Evolutionary conservation across 1,284 basidiomycete species (phyloP).

Genomic region (Puccinia sorghi): DNA sequence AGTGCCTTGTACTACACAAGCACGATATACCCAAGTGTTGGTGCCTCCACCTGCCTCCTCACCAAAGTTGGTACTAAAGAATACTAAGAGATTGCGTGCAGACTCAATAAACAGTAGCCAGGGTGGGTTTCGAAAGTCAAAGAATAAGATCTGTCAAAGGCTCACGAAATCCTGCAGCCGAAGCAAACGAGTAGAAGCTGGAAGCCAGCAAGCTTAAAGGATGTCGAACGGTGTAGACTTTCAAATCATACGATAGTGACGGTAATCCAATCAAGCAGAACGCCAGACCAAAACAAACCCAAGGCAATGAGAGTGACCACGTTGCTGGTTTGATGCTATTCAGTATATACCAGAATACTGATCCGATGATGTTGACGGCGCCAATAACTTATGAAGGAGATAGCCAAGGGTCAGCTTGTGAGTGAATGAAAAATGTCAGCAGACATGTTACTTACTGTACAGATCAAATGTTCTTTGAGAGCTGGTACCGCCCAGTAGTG

Average conservation of each 20-base stretch:
- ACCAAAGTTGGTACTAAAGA: conserved; percentile 92
- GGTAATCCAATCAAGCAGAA: conserved; percentile 88
- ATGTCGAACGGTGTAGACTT: conserved; percentile 61
- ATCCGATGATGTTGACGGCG: conserved; percentile 77
- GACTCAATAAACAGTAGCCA: background rate
- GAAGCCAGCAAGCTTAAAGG: conserved; percentile 70
- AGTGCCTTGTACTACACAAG: conserved; percentile 76
- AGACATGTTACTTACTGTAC: conserved; percentile 62
- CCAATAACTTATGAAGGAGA: conserved; percentile 64
- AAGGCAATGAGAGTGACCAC: conserved; percentile 78
- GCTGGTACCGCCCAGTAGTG: conserved; percentile 78
- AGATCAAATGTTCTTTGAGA: conserved; percentile 76
- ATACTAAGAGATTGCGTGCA: conserved; percentile 59
- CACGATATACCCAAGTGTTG: conserved; percentile 83
- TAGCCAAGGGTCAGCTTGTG: background rate
- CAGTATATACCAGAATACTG: conserved; percentile 82
- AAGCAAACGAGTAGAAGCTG: conserved; percentile 84
- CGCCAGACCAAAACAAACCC: conserved; percentile 82
- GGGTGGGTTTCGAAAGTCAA: background rate
- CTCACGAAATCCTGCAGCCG: conserved; percentile 73
- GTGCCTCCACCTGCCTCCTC: conserved; percentile 91
- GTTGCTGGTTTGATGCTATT: conserved; percentile 84
- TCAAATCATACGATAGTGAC: conserved; percentile 64
- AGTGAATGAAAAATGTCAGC: background rate
- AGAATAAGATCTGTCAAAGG: background rate